phyloP scores from a whole-genome alignment of 441 rosid genomes.

The Bocquillonia castaneifolia region DNA sequence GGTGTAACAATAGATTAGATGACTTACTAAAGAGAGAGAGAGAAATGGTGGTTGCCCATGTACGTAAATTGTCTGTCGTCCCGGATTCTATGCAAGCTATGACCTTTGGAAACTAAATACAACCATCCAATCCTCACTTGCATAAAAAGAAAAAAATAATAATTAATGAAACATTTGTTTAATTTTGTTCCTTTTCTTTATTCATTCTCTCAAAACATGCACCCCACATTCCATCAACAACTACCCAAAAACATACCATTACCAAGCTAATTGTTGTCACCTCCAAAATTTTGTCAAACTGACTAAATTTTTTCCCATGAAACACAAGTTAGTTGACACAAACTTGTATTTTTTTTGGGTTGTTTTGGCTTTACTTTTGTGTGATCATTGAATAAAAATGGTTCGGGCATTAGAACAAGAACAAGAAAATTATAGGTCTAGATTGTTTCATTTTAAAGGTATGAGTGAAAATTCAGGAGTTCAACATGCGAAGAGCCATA shows the following conservation, averaged over 20 bases:
- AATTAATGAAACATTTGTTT: background rate
- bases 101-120: constrained; percentile 23
- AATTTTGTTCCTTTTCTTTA: background rate
- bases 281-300: constrained; percentile 14
- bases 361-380: background rate
- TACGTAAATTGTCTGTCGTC: constrained; percentile 7
- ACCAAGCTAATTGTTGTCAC: background rate
- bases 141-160: background rate
- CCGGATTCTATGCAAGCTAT: constrained; percentile 30
- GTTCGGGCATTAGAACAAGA: constrained; percentile 49
- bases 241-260: background rate
- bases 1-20: no score
- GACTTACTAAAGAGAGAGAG: background rate
- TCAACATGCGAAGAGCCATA: constrained; percentile 37
- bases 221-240: constrained; percentile 47
- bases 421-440: constrained; percentile 42
- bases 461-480: constrained; percentile 30
- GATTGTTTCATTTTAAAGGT: constrained; percentile 42
- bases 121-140: constrained; percentile 18
- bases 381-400: constrained; percentile 27
- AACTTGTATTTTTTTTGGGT: background rate
- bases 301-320: background rate
- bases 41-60: background rate
- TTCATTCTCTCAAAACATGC: constrained; percentile 36
- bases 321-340: background rate